Percentiles rank a stretch among this genome's conserved stretches.
phyloP scores from a whole-genome alignment of 768 basidiomycete genomes.

The Rhodotorula babjevae region DNA sequence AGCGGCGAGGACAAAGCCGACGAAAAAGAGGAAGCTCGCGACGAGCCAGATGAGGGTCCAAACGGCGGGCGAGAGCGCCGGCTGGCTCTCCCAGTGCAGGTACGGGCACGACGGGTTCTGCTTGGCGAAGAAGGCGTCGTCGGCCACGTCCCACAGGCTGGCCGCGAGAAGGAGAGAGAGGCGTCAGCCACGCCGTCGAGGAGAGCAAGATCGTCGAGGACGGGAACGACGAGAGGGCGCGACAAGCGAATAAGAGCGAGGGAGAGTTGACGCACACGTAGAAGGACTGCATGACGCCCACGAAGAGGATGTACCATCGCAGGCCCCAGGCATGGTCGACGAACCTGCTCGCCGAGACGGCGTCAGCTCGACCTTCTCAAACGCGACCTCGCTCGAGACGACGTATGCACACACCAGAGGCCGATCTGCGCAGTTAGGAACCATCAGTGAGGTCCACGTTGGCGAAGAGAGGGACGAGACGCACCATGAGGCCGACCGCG shows the following conservation, averaged over 20 bases:
- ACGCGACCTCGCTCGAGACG: background rate
- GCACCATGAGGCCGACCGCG: slow-evolving; percentile 25
- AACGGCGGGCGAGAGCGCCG: slow-evolving; percentile 2
- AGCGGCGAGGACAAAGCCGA: slow-evolving; percentile 33
- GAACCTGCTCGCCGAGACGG: slow-evolving; percentile 31
- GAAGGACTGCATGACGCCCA: slow-evolving; percentile 36
- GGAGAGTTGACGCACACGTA: slow-evolving; percentile 22
- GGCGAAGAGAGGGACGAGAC: background rate
- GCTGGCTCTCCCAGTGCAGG: slow-evolving; percentile 6
- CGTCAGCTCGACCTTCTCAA: slow-evolving; percentile 15
- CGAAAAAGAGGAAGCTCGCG: slow-evolving; percentile 33
- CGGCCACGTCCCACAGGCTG: slow-evolving; percentile 33
- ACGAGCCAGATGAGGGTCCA: slow-evolving; percentile 28
- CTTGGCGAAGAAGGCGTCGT: slow-evolving; percentile 37
- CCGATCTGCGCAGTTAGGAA: background rate
- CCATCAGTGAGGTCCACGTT: too few species aligned
- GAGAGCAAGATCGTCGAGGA: too few species aligned
- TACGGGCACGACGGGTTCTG: slow-evolving; percentile 31
- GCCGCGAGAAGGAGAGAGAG: too few species aligned
- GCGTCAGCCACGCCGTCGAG: background rate
- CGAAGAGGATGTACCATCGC: slow-evolving; percentile 38
- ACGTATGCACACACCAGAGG: background rate
- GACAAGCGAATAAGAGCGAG: background rate
- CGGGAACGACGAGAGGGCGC: background rate
- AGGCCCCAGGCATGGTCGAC: slow-evolving; percentile 35